These are phyloP conservation scores for Citrus cavaleriei DNA, from an alignment of 345 rosid species.

Conservation along the genomic window DNA sequence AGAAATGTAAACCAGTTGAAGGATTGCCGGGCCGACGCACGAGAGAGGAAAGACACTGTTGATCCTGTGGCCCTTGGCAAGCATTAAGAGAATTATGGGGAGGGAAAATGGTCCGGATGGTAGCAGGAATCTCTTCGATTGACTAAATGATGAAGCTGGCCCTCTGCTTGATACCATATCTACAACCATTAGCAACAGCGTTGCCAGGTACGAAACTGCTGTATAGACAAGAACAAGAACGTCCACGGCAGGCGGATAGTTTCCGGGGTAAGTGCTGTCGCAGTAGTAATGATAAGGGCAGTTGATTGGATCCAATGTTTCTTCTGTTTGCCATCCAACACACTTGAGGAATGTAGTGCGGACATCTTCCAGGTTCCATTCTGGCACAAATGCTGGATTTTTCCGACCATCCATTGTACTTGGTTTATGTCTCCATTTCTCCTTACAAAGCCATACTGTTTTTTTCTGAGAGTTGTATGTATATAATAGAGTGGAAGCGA, in stretches of 20 bases:
- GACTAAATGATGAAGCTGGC: constrained; percentile 14
- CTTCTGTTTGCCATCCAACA: constrained; percentile 75
- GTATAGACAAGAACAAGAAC: constrained; percentile 39
- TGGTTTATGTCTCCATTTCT: constrained; percentile 2
- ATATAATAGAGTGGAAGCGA: not conserved
- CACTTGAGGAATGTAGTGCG: constrained; percentile 63
- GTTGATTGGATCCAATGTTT: constrained; percentile 69
- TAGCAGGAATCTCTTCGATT: constrained; percentile 44
- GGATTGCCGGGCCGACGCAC: constrained; percentile 58
- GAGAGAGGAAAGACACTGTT: constrained; percentile 57
- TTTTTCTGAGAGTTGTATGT: too few species aligned
- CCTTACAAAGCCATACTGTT: not conserved
- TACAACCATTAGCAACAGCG: constrained; percentile 35
- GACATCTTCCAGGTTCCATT: constrained; percentile 40
- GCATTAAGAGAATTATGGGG: constrained; percentile 51
- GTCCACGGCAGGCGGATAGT: constrained; percentile 48
- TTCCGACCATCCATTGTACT: constrained; percentile 18
- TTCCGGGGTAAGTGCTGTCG: constrained; percentile 56
- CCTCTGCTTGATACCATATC: constrained; percentile 31
- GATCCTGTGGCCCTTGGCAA: constrained; percentile 71
- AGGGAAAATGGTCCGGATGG: constrained; percentile 74
- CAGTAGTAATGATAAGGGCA: constrained; percentile 88
- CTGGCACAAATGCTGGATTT: constrained; percentile 16
- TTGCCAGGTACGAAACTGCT: constrained; percentile 39
- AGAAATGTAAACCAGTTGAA: constrained; percentile 58